Evolutionary conservation across 352 stramenopile genomes (phyloP), one percentile per base, ranked within the genome.

Genomic region (Globisporangium nunn): DNA sequence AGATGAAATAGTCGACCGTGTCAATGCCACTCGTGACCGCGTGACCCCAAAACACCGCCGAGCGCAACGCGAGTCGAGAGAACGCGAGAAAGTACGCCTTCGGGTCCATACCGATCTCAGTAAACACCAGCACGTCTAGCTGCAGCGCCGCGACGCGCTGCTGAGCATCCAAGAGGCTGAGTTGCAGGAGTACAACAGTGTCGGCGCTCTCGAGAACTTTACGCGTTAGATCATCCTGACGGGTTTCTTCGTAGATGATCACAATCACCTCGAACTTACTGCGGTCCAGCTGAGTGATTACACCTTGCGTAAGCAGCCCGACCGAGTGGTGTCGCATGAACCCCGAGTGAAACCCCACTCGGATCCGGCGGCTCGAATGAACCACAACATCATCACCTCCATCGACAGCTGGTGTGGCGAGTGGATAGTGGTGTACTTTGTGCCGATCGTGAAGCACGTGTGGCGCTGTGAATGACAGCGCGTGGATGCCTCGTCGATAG

Each of bases 111-210:
- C 78, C 75, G 57, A 80, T 67, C 66, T 91, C 81, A 3, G 69
- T 74, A 60, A 85, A 88, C 8, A 91, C 67, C 2, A 91, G 47
- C 3, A 91, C 56, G 54, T 91, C 81, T 5, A 91, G 59, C 35
- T 73, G 33, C 4, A 80, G 56, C 41, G 53, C 63, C 0, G 67
- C 66, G 31, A 91, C 47, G 11, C 58, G 54, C 0, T 49, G 52
- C 35, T 75, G 75, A 0, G 72, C 70, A 0, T 45, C 41, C 12
- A 40, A 11, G 2, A 86, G 46, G 14, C 69, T 66, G 6, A n/a
- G 37, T 1, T 52, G 14, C 15, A 77, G 52, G 1, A 68, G 18
- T 5, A 62, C 40, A 30, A 64, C 48, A n/a, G 46, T 50, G 12
- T 56, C 56, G 6, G 54, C 45, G 15, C 37, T 53, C 3, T 11